These are phyloP conservation scores for Beauveria scarabaeidicola DNA, from an alignment of 2,329 filamentous ascomycete genomes.

Conservation along the genomic window DNA sequence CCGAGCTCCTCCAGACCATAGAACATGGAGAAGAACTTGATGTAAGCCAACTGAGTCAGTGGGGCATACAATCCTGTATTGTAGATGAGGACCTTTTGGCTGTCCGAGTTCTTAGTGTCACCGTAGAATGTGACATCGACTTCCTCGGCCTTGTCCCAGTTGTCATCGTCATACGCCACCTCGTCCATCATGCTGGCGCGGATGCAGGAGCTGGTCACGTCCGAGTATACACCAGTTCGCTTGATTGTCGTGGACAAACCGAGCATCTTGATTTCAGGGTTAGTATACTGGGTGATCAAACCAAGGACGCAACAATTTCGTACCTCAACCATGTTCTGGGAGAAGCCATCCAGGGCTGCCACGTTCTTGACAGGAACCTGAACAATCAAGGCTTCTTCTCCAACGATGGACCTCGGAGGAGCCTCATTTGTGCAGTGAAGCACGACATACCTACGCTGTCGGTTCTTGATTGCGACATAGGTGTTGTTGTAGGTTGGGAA, in stretches of 20 bases:
- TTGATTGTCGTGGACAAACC: slow-evolving; percentile 5
- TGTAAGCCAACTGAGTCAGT: slow-evolving; percentile 9
- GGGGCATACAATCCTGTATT: slow-evolving; percentile 5
- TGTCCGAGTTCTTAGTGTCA: background rate
- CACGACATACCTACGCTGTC: slow-evolving; percentile 8
- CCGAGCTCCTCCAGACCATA: slow-evolving; percentile 8
- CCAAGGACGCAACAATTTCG: background rate
- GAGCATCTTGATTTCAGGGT: background rate
- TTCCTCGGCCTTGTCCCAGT: slow-evolving; percentile 4
- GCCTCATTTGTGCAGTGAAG: slow-evolving; percentile 11
- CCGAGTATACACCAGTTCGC: slow-evolving; percentile 4
- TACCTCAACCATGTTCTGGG: slow-evolving; percentile 10
- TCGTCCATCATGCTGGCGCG: slow-evolving; percentile 11
- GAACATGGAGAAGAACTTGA: slow-evolving; percentile 12
- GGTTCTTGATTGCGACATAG: slow-evolving; percentile 10
- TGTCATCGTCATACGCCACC: slow-evolving; percentile 2
- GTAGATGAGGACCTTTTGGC: slow-evolving; percentile 9
- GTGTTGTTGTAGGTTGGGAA: slow-evolving; percentile 9
- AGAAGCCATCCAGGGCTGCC: slow-evolving; percentile 8
- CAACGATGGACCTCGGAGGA: slow-evolving; percentile 4
- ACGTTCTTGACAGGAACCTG: slow-evolving; percentile 10
- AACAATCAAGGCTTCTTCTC: slow-evolving; percentile 2
- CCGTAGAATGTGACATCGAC: slow-evolving; percentile 12
- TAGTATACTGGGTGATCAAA: background rate
- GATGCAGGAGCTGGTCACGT: slow-evolving; percentile 11